Percentiles rank a stretch among this genome's conserved stretches.
Evolutionary conservation across 2,329 filamentous ascomycete species (phyloP).

Genomic region (Sporothrix protearum): DNA sequence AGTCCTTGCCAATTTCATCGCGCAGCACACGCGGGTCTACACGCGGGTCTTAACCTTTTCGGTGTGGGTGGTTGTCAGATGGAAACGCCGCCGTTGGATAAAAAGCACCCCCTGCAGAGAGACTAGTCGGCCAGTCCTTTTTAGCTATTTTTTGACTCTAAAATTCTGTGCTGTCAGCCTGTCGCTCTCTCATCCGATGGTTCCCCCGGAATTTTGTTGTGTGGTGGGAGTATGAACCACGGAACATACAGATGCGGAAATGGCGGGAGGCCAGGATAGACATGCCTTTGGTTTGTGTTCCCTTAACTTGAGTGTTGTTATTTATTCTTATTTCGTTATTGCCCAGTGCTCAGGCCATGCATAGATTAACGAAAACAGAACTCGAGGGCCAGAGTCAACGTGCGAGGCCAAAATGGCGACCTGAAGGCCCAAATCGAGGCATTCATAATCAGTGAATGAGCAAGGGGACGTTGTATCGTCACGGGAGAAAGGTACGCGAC

Average conservation of each 20-base stretch:
- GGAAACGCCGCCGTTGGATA: background rate
- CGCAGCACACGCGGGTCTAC: background rate
- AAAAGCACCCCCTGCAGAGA: slow-evolving; percentile 4
- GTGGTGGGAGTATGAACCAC: slow-evolving; percentile 9
- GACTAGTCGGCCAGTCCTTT: background rate
- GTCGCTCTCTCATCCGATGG: slow-evolving; percentile 4
- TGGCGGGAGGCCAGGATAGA: background rate
- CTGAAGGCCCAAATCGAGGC: slow-evolving; percentile 12
- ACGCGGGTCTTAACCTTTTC: background rate
- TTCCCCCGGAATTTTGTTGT: slow-evolving; percentile 13
- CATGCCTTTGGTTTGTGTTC: background rate
- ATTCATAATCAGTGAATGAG: background rate
- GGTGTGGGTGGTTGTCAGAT: slow-evolving; percentile 7
- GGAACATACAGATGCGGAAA: slow-evolving; percentile 6
- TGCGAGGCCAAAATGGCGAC: slow-evolving; percentile 5
- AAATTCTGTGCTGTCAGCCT: background rate
- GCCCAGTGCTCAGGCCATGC: background rate
- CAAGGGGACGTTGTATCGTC: background rate
- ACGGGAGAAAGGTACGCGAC: background rate
- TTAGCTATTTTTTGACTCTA: background rate
- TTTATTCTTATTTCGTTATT: slow-evolving; percentile 8
- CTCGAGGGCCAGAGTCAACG: background rate
- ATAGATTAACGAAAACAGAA: background rate
- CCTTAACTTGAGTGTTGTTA: background rate
- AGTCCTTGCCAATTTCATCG: slow-evolving; percentile 13